Percentiles rank a stretch among this genome's conserved stretches.
Evolutionary conservation across 352 stramenopile species (phyloP).

Genomic region (Phytopythium cucurbitacearum): DNA sequence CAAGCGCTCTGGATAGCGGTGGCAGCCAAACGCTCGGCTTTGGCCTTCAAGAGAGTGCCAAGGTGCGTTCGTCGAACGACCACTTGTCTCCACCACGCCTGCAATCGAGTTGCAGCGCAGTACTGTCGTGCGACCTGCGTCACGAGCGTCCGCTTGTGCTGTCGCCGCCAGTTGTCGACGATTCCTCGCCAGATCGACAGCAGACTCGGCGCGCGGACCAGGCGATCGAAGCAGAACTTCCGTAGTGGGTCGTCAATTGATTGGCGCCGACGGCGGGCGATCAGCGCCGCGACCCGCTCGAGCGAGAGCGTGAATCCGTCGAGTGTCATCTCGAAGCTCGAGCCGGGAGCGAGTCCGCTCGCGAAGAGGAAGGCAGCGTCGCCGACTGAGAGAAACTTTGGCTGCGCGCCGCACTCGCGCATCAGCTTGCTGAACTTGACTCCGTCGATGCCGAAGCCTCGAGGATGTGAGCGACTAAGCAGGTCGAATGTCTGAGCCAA

Average conservation of each 20-base stretch:
- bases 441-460: conserved; percentile 42
- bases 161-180: conserved; percentile 41
- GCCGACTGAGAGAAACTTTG: conserved; percentile 40
- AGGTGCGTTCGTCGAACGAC: conserved; percentile 9
- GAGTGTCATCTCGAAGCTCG: conserved; percentile 55
- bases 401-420: conserved; percentile 53
- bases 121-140: conserved; percentile 22
- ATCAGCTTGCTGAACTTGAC: conserved; percentile 80
- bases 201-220: conserved; percentile 43
- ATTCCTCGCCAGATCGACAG: conserved; percentile 30
- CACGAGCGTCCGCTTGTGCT: conserved; percentile 29
- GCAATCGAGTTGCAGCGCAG: conserved; percentile 48
- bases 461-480: conserved; percentile 48
- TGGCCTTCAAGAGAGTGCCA: conserved; percentile 21
- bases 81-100: conserved; percentile 35
- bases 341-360: conserved; percentile 27
- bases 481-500: conserved; percentile 38
- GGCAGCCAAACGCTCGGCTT: conserved; percentile 31
- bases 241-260: conserved; percentile 10
- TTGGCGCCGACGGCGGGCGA: conserved; percentile 13
- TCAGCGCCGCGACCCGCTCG: conserved; percentile 24
- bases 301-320: conserved; percentile 44
- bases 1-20: conserved; percentile 41
- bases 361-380: conserved; percentile 65
- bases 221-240: conserved; percentile 37